Conservation (phyloP, 2,329 filamentous ascomycete genomes). For the Venturia aucupariae region DNA sequence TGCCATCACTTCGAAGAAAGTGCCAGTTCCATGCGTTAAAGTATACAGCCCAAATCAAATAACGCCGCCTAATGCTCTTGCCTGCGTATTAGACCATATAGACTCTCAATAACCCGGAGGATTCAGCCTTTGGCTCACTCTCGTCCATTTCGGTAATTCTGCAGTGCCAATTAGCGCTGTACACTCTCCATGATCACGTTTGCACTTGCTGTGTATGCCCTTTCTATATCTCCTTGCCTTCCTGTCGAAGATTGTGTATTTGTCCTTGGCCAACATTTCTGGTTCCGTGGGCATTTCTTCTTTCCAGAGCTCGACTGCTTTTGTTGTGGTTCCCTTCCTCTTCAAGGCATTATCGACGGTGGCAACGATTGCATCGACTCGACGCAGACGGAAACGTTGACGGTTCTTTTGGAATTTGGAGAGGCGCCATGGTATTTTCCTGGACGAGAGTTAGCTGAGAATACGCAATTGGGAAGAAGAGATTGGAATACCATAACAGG, state of each 20-base stretch:
- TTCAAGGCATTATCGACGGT: slow-evolving; percentile 63
- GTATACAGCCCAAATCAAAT: not conserved
- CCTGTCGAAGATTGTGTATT: slow-evolving; percentile 95
- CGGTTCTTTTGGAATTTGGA: slow-evolving; percentile 85
- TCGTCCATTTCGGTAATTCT: slow-evolving; percentile 30
- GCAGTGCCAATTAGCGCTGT: not conserved
- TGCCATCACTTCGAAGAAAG: not conserved
- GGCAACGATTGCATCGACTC: slow-evolving; percentile 74
- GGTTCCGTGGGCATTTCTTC: slow-evolving; percentile 89
- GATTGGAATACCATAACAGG: slow-evolving; percentile 61
- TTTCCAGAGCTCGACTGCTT: slow-evolving; percentile 84
- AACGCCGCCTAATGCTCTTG: slow-evolving; percentile 6
- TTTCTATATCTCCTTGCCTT: slow-evolving; percentile 95
- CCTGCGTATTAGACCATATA: not conserved
- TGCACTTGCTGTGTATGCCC: slow-evolving; percentile 86
- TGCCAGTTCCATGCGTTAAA: not conserved
- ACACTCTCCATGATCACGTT: not conserved
- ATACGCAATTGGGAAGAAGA: not conserved
- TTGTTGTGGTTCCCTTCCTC: slow-evolving; percentile 39
- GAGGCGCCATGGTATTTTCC: slow-evolving; percentile 96
- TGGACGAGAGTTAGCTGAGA: slow-evolving; percentile 24
- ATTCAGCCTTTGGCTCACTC: slow-evolving; percentile 24
- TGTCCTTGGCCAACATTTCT: slow-evolving; percentile 93
- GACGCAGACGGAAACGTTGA: slow-evolving; percentile 71
- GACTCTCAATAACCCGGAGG: slow-evolving; percentile 15